A percentile compares a stretch with the other conserved stretches of the same genome.
phyloP scores from a whole-genome alignment of 768 basidiomycete genomes.

The Saitozyma sp. region DNA sequence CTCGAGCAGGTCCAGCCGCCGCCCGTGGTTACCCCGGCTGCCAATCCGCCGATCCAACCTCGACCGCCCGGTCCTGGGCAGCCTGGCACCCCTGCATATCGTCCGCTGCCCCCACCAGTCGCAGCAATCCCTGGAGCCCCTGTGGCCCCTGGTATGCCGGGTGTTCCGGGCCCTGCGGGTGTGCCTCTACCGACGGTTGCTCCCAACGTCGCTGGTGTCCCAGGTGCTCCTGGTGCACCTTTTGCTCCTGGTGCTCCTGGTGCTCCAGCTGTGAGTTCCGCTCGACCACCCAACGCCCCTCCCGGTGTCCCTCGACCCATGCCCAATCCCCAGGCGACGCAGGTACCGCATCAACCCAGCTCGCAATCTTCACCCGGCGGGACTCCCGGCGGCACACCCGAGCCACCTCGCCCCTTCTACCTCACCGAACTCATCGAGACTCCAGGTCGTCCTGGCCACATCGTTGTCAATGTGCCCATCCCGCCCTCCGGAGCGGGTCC shows the following conservation, averaged over 20 bases:
- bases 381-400: slow-evolving; percentile 30
- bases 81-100: too few species aligned
- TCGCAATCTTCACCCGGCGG: slow-evolving; percentile 4
- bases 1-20: not conserved
- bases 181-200: too few species aligned
- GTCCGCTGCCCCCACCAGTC: too few species aligned
- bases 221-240: not conserved
- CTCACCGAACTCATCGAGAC: slow-evolving; percentile 62
- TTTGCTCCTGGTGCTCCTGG: not conserved
- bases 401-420: slow-evolving; percentile 48
- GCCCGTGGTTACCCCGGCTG: too few species aligned
- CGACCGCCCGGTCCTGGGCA: too few species aligned
- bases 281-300: slow-evolving; percentile 1
- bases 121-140: too few species aligned
- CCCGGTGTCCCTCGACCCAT: not conserved
- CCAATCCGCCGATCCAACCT: too few species aligned
- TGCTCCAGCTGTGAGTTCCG: not conserved
- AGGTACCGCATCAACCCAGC: not conserved
- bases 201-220: not conserved
- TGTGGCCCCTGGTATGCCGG: too few species aligned
- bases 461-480: slow-evolving; percentile 48
- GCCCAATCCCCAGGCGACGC: not conserved
- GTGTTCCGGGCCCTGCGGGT: too few species aligned
- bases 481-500: slow-evolving; percentile 48
- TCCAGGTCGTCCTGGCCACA: slow-evolving; percentile 45